Evolutionary conservation across 2,329 filamentous ascomycete genomes (phyloP), one percentile per base, ranked within the genome.

Genomic region (Penicillium verrucosum): DNA sequence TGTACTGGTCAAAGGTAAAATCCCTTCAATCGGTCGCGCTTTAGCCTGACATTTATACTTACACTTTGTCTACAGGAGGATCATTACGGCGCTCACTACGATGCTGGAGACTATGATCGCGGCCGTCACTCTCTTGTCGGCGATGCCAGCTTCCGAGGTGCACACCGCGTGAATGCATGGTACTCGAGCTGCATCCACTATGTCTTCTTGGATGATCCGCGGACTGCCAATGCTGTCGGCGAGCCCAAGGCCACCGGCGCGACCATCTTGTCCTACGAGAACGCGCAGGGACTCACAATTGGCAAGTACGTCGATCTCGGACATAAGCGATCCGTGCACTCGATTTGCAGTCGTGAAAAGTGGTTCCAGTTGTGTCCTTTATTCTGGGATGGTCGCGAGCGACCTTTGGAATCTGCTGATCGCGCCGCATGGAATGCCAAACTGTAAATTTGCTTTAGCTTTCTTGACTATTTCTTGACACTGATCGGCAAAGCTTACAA

Each of bases 191-290:
- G 80, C 54, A 84, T 85, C 62, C 82, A 85, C 64, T 85, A 83
- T 69, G 79, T 80, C 65, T 85, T 85, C 71, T 73, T 85, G 7
- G 82, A 85, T 59, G 82, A 85, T 57, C 80, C 81, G 25, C 78
- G 82, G 6, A 85, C 82, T 0, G 76, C 70, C 60, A 78, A 77
- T 54, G 75, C 82, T 6, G 82, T 85, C 1, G 77, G 76, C 4
- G 89, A 93, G 76, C 89, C 89, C 34, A 88, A 88, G 70, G 85
- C 83, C 57, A 88, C 85, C 5, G 89, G 88, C 65, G 81, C 79
- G 29, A 88, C 85, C 0, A 85, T 92, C 14, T 77, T 92, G 56
- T 84, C 85, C 59, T 92, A 92, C 71, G 89, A 92, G 65, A 82
- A 89, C 52, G 84, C 87, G 49, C 86, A 90, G 65, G 89, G 89